Percentiles rank a stretch among this genome's conserved stretches.
phyloP scores from a whole-genome alignment of 2,329 filamentous ascomycete genomes.

The Stemphylium vesicarium region DNA sequence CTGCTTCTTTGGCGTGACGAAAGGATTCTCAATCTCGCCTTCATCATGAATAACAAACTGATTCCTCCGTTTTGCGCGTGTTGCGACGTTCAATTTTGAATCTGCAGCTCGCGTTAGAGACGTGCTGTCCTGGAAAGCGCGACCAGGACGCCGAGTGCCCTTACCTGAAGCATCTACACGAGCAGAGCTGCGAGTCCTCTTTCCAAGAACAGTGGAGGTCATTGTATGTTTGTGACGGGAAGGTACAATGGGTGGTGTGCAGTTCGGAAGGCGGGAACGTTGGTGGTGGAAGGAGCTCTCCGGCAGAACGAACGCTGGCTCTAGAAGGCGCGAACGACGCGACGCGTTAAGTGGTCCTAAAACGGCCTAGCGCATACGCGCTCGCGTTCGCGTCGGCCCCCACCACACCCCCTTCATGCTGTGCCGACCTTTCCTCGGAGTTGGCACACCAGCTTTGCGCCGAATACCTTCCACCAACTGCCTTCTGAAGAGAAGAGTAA shows the following conservation, averaged over 20 bases:
- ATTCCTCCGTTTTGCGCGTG: slow-evolving; percentile 52
- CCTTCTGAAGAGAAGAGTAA: background rate
- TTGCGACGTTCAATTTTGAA: slow-evolving; percentile 30
- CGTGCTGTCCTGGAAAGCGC: slow-evolving; percentile 23
- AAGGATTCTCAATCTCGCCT: slow-evolving; percentile 72
- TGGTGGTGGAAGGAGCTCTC: slow-evolving; percentile 18
- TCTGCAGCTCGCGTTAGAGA: slow-evolving; percentile 37
- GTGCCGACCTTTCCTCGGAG: too few species aligned
- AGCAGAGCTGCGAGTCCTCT: slow-evolving; percentile 47
- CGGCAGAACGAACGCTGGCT: background rate
- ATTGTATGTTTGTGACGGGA: slow-evolving; percentile 29
- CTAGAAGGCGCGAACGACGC: slow-evolving; percentile 18
- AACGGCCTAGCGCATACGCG: slow-evolving; percentile 8
- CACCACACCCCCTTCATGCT: background rate
- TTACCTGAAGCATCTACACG: slow-evolving; percentile 35
- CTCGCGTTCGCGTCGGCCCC: background rate
- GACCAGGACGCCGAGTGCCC: slow-evolving; percentile 15
- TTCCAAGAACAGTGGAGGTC: slow-evolving; percentile 47
- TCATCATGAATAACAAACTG: slow-evolving; percentile 59
- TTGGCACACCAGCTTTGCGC: background rate
- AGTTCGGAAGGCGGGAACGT: slow-evolving; percentile 26
- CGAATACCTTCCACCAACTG: background rate
- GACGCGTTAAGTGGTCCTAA: slow-evolving; percentile 19
- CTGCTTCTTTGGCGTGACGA: slow-evolving; percentile 50
- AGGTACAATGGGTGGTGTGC: slow-evolving; percentile 31